phyloP scores from a whole-genome alignment of 768 basidiomycete species.

The Mycena galopus region DNA sequence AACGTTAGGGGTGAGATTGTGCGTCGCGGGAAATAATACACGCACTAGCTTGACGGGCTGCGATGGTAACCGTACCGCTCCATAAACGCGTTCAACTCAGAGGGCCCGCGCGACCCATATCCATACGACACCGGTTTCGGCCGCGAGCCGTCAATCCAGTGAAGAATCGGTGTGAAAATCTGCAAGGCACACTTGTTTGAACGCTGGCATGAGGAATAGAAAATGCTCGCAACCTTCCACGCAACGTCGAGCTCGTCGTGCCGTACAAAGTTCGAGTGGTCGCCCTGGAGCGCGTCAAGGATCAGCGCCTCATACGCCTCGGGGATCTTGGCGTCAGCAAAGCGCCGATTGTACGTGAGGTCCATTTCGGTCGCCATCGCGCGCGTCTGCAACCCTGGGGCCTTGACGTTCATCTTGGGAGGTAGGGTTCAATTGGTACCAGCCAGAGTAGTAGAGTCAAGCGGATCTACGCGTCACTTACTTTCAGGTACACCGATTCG shows the following conservation, averaged over 20 bases:
- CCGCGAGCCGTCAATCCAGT: conserved; percentile 91
- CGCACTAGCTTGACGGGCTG: conserved; percentile 78
- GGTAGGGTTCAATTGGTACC: too few relatives aligned
- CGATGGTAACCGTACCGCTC: conserved; percentile 83
- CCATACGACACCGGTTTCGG: conserved; percentile 85
- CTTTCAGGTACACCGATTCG: conserved; percentile 96
- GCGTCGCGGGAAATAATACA: conserved; percentile 32
- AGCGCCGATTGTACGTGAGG: conserved; percentile 96
- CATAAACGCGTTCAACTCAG: conserved; percentile 82
- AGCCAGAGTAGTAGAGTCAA: too few relatives aligned
- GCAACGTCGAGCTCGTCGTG: conserved; percentile 97
- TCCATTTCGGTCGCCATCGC: conserved; percentile 98
- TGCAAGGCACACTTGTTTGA: conserved; percentile 43
- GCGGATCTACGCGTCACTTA: too few relatives aligned
- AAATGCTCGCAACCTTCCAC: conserved; percentile 82
- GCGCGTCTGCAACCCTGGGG: conserved; percentile 90
- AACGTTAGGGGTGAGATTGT: neutral
- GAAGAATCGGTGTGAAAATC: conserved; percentile 96
- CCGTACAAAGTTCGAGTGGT: conserved; percentile 98
- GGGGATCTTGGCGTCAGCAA: conserved; percentile 91
- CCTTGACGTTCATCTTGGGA: conserved; percentile 58
- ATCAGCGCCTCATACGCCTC: conserved; percentile 98
- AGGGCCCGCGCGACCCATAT: conserved; percentile 95
- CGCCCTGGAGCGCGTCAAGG: conserved; percentile 94
- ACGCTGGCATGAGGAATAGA: neutral